phyloP scores from a whole-genome alignment of 1,139 yeast species.

The Protomyces inouyei region DNA sequence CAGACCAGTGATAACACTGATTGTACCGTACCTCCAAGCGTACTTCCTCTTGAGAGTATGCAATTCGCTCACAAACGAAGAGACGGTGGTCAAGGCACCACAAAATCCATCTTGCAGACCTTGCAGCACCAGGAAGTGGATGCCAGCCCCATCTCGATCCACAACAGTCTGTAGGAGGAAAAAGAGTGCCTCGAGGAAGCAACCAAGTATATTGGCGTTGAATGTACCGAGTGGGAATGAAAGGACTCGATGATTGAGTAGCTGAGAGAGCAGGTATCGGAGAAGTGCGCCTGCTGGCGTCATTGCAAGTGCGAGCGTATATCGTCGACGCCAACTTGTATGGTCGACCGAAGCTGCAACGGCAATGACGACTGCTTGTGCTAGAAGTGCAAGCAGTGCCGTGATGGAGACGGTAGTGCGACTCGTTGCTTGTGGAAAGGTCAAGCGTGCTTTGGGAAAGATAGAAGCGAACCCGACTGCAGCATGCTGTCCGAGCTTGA shows the following conservation, averaged over 20 bases:
- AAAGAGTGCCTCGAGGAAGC: conserved; percentile 53
- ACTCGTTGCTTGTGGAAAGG: neutral
- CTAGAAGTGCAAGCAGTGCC: neutral
- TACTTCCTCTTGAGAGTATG: conserved; percentile 34
- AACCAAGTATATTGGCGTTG: conserved; percentile 58
- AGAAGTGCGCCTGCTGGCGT: conserved; percentile 64
- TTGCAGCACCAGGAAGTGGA: conserved; percentile 36
- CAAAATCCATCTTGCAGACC: conserved; percentile 38
- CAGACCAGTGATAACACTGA: conserved; percentile 28
- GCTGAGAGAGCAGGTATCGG: conserved; percentile 53
- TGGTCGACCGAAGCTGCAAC: conserved; percentile 44
- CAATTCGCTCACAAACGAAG: conserved; percentile 37
- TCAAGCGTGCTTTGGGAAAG: neutral
- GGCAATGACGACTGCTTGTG: conserved; percentile 35
- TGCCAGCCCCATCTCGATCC: conserved; percentile 32
- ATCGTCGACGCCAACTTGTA: conserved; percentile 59
- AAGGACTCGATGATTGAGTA: conserved; percentile 44
- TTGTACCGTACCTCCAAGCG: conserved; percentile 31
- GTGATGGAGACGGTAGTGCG: neutral
- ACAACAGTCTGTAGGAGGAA: conserved; percentile 45
- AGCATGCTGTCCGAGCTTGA: conserved; percentile 46
- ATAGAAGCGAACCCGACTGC: conserved; percentile 29
- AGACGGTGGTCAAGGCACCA: conserved; percentile 36
- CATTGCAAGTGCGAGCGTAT: conserved; percentile 50
- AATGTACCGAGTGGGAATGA: conserved; percentile 72